Evolutionary conservation across 225 moss, liverwort and hornwort genomes (phyloP).

Genomic region (Pseudoscleropodium purum): DNA sequence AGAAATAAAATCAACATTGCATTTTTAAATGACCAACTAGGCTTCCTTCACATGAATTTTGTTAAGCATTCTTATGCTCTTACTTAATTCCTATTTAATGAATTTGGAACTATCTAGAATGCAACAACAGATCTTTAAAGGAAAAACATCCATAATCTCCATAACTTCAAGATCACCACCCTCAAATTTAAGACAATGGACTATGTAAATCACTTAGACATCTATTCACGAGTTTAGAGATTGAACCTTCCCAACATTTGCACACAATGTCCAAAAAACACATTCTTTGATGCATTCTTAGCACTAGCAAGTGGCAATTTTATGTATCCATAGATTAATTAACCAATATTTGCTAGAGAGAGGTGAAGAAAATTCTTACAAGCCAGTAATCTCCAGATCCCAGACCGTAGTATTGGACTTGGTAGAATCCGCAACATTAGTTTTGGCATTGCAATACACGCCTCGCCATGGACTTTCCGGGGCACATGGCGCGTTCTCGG

Average conservation of each 20-base stretch:
- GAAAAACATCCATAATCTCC: too few species aligned
- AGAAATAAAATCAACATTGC: too few species aligned
- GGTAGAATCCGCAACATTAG: neutral
- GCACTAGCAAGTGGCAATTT: too few species aligned
- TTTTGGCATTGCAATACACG: conserved; percentile 7
- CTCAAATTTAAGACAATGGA: neutral
- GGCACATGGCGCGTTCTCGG: neutral
- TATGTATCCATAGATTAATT: too few species aligned
- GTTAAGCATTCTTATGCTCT: neutral
- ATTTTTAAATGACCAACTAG: neutral
- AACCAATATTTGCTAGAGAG: neutral
- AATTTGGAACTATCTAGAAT: neutral
- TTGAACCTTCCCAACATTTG: too few species aligned
- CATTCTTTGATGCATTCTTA: neutral
- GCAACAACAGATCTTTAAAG: fast-evolving
- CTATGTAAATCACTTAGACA: neutral
- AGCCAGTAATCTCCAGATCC: conserved; percentile 16
- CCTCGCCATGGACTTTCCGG: conserved; percentile 18
- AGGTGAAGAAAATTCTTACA: neutral
- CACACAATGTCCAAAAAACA: neutral
- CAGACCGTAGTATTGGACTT: neutral
- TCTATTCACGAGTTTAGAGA: neutral
- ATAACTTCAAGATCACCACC: neutral
- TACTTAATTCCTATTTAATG: neutral
- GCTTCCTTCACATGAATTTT: neutral